Conservation (phyloP, 441 rosid genomes). For the Adansonia madagascariensis region DNA sequence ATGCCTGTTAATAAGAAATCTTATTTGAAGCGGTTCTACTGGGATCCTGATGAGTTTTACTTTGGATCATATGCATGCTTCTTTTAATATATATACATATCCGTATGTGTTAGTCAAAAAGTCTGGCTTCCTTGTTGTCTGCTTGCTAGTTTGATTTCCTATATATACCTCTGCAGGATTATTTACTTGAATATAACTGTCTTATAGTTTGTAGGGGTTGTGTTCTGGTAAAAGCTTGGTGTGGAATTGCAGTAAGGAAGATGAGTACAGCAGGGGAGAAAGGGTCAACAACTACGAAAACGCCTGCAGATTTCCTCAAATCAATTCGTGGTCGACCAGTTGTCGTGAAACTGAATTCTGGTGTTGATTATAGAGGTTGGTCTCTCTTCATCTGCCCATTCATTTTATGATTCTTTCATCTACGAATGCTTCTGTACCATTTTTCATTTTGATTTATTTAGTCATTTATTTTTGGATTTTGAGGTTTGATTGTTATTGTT, state of each 20-base stretch:
- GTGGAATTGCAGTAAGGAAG: conserved; percentile 17
- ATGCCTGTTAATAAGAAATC: not conserved
- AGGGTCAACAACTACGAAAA: conserved; percentile 68
- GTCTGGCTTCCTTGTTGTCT: not conserved
- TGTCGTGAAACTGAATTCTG: conserved; percentile 91
- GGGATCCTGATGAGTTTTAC: not conserved
- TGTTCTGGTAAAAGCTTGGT: not conserved
- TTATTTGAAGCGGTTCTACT: not conserved
- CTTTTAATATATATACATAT: not conserved
- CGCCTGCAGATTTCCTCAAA: conserved; percentile 94
- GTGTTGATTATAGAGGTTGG: conserved; percentile 91
- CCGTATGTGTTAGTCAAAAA: not conserved
- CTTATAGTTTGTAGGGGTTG: conserved; percentile 4
- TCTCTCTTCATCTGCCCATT: conserved; percentile 6
- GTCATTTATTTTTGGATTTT: not conserved
- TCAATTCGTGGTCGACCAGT: conserved; percentile 93
- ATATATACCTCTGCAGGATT: not conserved
- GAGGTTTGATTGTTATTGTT: not conserved
- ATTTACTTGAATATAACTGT: not conserved
- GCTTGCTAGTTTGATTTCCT: not conserved
- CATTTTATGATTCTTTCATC: not conserved
- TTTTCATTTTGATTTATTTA: not conserved
- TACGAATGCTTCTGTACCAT: not conserved
- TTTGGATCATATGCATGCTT: not conserved
- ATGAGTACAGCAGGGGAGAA: conserved; percentile 79